These are phyloP conservation scores for Colletotrichum sp. DNA, from an alignment of 2,329 filamentous ascomycete genomes.

Conservation along the genomic window DNA sequence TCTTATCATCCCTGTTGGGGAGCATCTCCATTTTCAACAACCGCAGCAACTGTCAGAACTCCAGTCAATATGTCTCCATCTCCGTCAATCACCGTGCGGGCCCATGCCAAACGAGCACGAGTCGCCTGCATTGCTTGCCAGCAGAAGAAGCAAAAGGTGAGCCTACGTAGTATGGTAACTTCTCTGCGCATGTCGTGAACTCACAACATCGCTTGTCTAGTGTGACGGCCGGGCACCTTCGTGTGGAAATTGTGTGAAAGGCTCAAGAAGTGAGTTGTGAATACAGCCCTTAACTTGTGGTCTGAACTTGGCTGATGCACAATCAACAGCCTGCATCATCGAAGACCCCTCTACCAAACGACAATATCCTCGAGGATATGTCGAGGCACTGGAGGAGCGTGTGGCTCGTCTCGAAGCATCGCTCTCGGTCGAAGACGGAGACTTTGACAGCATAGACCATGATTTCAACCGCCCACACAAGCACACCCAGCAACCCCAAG, in stretches of 20 bases:
- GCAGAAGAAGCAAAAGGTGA: not conserved
- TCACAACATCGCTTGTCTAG: not conserved
- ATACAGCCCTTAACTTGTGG: accelerated
- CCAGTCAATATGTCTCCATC: not conserved
- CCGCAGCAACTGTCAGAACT: not conserved
- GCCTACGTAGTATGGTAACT: not conserved
- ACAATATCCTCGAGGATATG: not conserved
- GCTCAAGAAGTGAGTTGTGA: not conserved
- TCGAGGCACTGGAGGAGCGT: not conserved
- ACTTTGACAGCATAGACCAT: not conserved
- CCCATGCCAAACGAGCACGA: not conserved
- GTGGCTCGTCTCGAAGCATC: not conserved
- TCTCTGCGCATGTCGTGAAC: accelerated
- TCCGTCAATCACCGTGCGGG: not conserved
- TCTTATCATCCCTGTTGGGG: not conserved
- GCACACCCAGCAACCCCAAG: not conserved
- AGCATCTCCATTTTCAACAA: accelerated
- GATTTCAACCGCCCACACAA: not conserved
- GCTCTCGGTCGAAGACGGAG: not conserved
- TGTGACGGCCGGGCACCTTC: not conserved
- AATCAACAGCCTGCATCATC: not conserved
- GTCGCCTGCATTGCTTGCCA: not conserved
- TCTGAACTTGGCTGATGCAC: not conserved
- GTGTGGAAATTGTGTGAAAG: not conserved
- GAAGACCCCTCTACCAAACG: not conserved